Percentiles rank a stretch among this genome's conserved stretches.
Evolutionary conservation across 495 filamentous ascomycete genomes (phyloP).

Genomic region (Aspergillus cristatus): DNA sequence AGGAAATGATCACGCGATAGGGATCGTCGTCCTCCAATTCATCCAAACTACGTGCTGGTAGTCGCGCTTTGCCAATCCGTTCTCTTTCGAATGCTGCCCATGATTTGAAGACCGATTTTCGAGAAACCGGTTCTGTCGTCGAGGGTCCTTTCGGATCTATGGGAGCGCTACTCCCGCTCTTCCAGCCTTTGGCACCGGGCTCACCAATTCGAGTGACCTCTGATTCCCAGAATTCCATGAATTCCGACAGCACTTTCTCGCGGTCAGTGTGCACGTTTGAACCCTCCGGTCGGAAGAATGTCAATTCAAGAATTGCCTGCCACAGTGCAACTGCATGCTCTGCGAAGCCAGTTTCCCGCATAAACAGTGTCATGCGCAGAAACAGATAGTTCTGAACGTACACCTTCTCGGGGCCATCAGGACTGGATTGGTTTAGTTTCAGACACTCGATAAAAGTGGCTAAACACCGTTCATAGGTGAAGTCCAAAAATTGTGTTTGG

Average conservation of each 20-base stretch:
- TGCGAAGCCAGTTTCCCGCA: constrained; percentile 70
- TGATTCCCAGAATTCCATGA: constrained; percentile 77
- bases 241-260: constrained; percentile 28
- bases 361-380: constrained; percentile 60
- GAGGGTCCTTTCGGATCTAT: constrained; percentile 14
- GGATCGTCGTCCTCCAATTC: constrained; percentile 66
- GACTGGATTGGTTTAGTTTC: constrained; percentile 30
- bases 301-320: constrained; percentile 74
- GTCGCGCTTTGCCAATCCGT: constrained; percentile 32
- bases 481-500: constrained; percentile 58
- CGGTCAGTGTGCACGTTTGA: constrained; percentile 4
- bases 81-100: constrained; percentile 58
- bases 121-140: constrained; percentile 4
- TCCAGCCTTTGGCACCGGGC: constrained; percentile 60
- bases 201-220: constrained; percentile 79
- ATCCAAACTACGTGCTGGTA: constrained; percentile 59
- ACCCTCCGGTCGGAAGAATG: constrained; percentile 45
- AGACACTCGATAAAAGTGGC: constrained; percentile 49
- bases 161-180: constrained; percentile 9
- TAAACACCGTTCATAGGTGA: constrained; percentile 58
- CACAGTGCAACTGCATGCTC: constrained; percentile 72
- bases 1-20: constrained; percentile 66
- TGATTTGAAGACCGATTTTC: constrained; percentile 31
- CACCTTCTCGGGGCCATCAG: constrained; percentile 15
- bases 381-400: constrained; percentile 62